Evolutionary conservation across 2,329 filamentous ascomycete species (phyloP).

Genomic region (Xylariaceae sp.): DNA sequence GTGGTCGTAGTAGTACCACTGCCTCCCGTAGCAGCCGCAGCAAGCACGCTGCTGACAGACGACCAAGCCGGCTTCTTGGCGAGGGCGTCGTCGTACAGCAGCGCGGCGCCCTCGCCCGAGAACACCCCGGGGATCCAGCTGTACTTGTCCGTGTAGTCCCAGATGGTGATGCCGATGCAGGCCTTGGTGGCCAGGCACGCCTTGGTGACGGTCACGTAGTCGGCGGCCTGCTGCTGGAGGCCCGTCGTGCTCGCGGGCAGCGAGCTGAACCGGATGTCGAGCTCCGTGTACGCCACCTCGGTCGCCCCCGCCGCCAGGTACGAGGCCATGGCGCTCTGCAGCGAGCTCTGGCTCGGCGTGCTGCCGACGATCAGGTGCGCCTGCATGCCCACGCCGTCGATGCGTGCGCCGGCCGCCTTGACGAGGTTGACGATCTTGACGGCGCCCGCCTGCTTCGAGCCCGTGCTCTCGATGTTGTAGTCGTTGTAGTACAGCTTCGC

Average conservation of each 20-base stretch:
- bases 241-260: conserved; percentile 53
- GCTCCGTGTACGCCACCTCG: conserved; percentile 67
- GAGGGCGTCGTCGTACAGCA: conserved; percentile 47
- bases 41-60: conserved; percentile 46
- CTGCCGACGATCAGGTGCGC: conserved; percentile 64
- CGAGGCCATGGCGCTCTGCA: conserved; percentile 54
- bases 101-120: conserved; percentile 47
- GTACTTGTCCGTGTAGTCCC: conserved; percentile 52
- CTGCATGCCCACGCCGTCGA: conserved; percentile 69
- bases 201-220: conserved; percentile 50
- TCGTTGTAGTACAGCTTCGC: conserved; percentile 65
- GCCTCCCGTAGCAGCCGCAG: conserved; percentile 38
- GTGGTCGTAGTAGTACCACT: conserved; percentile 9
- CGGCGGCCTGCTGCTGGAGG: conserved; percentile 53
- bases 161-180: conserved; percentile 53
- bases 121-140: conserved; percentile 50
- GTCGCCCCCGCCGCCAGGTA: conserved; percentile 57
- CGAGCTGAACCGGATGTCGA: conserved; percentile 61
- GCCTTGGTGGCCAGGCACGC: conserved; percentile 45
- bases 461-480: conserved; percentile 66
- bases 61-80: conserved; percentile 49
- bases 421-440: conserved; percentile 54
- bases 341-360: conserved; percentile 53
- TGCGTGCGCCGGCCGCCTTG: conserved; percentile 57
- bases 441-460: conserved; percentile 54